A percentile compares a stretch with the other conserved stretches of the same genome.
Conservation (phyloP, 306 rosid species). For the Ormosia emarginata region DNA sequence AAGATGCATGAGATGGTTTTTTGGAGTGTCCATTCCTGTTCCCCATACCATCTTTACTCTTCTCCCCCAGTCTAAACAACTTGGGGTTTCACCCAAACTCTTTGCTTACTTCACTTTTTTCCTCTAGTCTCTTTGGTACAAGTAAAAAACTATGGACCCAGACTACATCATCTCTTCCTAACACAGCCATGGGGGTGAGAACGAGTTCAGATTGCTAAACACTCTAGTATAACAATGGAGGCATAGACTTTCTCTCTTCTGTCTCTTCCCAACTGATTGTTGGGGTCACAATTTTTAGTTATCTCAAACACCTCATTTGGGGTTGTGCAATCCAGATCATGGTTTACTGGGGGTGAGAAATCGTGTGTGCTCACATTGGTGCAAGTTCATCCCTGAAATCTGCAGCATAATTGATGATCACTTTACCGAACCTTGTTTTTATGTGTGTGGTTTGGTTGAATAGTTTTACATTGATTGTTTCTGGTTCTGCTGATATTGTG, state of each 20-base stretch:
- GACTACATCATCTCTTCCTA: not conserved
- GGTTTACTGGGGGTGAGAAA: not conserved
- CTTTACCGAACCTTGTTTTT: not conserved
- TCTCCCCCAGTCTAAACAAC: too few relatives aligned
- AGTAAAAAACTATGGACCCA: not conserved
- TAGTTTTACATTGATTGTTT: conserved; percentile 9
- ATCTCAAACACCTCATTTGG: not conserved
- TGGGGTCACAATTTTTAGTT: not conserved
- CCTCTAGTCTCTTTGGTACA: not conserved
- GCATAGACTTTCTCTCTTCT: not conserved
- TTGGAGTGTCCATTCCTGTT: too few relatives aligned
- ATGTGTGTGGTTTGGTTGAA: not conserved
- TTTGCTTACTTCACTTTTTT: not conserved
- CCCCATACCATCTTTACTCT: too few relatives aligned
- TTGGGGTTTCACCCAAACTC: too few relatives aligned
- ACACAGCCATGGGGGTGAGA: not conserved
- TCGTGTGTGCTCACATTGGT: not conserved
- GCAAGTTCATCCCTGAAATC: not conserved
- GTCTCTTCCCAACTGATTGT: not conserved
- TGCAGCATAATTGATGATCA: conserved; percentile 7
- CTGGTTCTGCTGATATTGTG: conserved; percentile 13
- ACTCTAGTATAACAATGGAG: not conserved
- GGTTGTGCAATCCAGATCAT: not conserved
- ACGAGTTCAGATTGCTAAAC: not conserved
- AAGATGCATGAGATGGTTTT: too few relatives aligned